Evolutionary conservation across 257 asterid species (phyloP).

Genomic region (Eustoma russellianum): DNA sequence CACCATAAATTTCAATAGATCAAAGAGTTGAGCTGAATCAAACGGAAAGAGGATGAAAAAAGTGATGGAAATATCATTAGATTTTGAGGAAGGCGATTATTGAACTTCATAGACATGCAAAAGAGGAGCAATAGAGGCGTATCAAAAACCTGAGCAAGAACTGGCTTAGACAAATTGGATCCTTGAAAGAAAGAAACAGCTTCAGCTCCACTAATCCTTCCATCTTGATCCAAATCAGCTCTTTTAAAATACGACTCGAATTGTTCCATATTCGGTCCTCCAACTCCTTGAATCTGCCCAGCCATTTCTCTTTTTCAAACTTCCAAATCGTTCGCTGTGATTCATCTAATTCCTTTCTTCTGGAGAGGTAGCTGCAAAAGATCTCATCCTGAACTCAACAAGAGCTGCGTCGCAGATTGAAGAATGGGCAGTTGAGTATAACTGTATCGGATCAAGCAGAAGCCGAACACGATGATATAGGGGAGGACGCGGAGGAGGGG

Average conservation of each 20-base stretch:
- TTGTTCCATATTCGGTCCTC: constrained; percentile 44
- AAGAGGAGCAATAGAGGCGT: neutral
- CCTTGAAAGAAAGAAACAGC: constrained; percentile 79
- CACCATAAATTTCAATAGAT: no score
- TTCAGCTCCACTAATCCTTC: constrained; percentile 86
- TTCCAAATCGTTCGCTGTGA: neutral
- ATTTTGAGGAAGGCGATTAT: no score
- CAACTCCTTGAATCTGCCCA: constrained; percentile 25
- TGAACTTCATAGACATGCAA: neutral
- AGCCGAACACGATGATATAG: no score
- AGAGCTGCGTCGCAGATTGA: no score
- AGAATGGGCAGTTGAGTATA: no score
- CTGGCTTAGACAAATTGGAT: constrained; percentile 70
- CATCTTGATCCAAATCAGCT: constrained; percentile 95
- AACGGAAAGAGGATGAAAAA: no score
- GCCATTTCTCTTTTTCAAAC: constrained; percentile 26
- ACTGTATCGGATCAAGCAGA: no score
- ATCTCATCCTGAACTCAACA: no score
- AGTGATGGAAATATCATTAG: no score
- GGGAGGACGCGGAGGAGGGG: no score
- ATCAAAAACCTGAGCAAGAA: constrained; percentile 62
- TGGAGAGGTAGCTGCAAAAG: neutral
- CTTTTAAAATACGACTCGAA: constrained; percentile 73
- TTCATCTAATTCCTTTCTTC: no score
- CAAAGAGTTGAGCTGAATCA: no score